Base-by-base conservation (phyloP, 1,139 yeast species). In the Neolecta irregularis region DNA sequence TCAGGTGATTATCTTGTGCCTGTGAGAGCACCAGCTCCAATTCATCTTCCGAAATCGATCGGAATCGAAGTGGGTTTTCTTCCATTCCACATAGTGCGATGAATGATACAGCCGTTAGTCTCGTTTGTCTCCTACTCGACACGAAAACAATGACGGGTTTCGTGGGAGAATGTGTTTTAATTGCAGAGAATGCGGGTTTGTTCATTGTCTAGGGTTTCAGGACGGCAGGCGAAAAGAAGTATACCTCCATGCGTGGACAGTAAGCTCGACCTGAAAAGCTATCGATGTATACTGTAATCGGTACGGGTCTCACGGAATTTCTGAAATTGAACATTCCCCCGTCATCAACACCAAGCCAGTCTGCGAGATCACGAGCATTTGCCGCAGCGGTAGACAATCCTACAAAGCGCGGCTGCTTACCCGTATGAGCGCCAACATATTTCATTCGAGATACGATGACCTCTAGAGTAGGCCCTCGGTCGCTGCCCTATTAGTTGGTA, bases 361-460 rank as follows among this genome's bases (percentile, higher is more conserved):
- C 80, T 0, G 95, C 98, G 92, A 91, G 76, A 56, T 91, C 99
- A 52, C 79, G 74, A 0, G 98, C 96, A 58, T 91, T 91, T 0
- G 96, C 81, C 16, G 91, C 96, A 3, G 98, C 96, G 2, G 98
- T 88, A 2, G 96, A 83, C 77, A 91, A 72, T 20, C 99, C 99
- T 33, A 91, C 57, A 30, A 91, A 58, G 42, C 99, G 60, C 15
- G 85, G 74, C 1, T 85, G 85, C 37, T 67, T 67, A 39, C 71
- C 68, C 0, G 92, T 81, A 46, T 70, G 76, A 1, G 80, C 67
- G 0, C 91, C 72, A 41, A 85, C 76, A 51, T 78, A 81, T 52
- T 88, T 85, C 94, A 91, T 80, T 58, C 99, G 79, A 60, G 94
- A 80, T 11, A 91, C 99, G 66, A 91, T 88, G 88, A 88, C 88